Base-by-base conservation (phyloP, 1,284 basidiomycete genomes). In the Cryptococcus neoformans region DNA sequence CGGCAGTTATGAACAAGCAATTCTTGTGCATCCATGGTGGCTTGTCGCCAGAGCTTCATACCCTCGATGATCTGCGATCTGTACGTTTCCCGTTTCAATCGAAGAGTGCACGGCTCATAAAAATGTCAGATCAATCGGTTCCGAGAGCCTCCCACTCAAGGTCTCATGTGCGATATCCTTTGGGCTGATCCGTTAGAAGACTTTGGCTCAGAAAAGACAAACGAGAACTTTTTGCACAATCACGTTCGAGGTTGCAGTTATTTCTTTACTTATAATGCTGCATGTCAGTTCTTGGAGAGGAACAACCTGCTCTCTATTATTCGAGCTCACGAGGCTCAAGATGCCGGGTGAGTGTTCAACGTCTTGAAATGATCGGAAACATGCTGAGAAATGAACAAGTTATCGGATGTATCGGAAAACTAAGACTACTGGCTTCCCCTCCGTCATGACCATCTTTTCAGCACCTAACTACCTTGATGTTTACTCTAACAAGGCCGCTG, bases 351-450 rank as follows among this genome's bases (percentile, higher is more conserved):
- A 53, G 84, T 76, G n/a, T 37, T n/a, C 3, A 10, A 8, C 9
- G 49, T 12, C 7, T 36, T 34, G 42, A n/a, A n/a, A 8, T n/a
- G 42, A n/a, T 14, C 1, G 28, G 28, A 4, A 28, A 28, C 28
- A 28, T 4, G 4, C 28, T 34, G 11, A 17, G 37, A 39, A 4
- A 8, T 14, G 28, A 17, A 9, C 12, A 35, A 49, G 89, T 6
- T 94, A 93, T 75, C 89, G 93, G 57, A 96, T 96, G 93, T 96
- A 96, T 76, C 88, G 91, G 67, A 96, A 96, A 80, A 95, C 93
- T 14, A 90, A 92, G 77, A 90, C 89, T 47, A 96, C 92, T 0
- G 92, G 82, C 11, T 83, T 84, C 77, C 92, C 93, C 3, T 93
- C 92, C 10, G 91, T 96, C 59, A 95, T 96, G 90, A 96, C 93